Conservation (phyloP, 495 filamentous ascomycete genomes). For the Penicillium ucsense region DNA sequence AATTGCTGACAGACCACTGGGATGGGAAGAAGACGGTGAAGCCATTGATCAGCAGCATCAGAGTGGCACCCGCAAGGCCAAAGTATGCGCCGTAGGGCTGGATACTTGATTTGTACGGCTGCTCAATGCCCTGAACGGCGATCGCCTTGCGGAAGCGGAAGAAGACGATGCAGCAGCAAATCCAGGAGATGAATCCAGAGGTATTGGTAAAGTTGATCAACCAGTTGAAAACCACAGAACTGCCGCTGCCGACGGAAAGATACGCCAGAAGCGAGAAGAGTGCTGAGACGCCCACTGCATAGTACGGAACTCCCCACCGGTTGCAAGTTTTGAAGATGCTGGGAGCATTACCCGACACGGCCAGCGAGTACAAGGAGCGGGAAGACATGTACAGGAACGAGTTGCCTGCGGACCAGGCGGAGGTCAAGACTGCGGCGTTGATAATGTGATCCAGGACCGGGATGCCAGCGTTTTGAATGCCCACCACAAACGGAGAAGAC, state of each 20-base stretch:
- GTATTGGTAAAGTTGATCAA: conserved; percentile 53
- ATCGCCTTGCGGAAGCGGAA: conserved; percentile 50
- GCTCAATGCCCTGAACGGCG: conserved; percentile 40
- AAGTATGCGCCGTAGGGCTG: conserved; percentile 47
- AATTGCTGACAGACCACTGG: conserved; percentile 40
- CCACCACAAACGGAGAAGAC: conserved; percentile 51
- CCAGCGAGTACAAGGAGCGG: conserved; percentile 50
- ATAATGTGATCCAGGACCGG: conserved; percentile 60
- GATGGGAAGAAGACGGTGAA: conserved; percentile 54
- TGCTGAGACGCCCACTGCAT: conserved; percentile 27
- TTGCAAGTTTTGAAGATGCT: conserved; percentile 40
- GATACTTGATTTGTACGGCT: conserved; percentile 41
- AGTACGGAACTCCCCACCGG: conserved; percentile 39
- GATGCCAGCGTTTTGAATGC: conserved; percentile 53
- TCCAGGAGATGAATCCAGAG: conserved; percentile 53
- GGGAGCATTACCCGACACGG: conserved; percentile 42
- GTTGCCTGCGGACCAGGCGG: conserved; percentile 64
- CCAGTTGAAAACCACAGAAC: conserved; percentile 41
- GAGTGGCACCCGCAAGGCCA: conserved; percentile 35
- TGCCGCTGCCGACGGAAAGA: conserved; percentile 23
- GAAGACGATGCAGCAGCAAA: conserved; percentile 48
- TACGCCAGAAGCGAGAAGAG: conserved; percentile 29
- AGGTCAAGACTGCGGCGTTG: conserved; percentile 67
- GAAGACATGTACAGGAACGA: conserved; percentile 76
- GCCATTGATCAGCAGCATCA: conserved; percentile 51